phyloP scores from a whole-genome alignment of 805 yeast genomes.

The Wickerhamiella domercqiae region DNA sequence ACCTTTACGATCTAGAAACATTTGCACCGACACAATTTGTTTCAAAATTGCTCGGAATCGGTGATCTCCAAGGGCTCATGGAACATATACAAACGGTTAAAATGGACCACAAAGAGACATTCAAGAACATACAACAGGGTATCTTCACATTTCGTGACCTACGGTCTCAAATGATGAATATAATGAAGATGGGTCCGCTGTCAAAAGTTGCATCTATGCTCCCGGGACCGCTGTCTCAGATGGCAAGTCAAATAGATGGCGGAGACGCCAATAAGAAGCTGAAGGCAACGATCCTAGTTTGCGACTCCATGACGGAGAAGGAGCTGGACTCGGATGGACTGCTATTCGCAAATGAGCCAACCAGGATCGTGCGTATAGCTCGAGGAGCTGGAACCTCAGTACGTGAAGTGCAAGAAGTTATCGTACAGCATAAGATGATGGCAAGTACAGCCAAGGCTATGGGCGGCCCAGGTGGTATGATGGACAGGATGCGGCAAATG shows the following conservation, averaged over 20 bases:
- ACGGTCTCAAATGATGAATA: constrained; percentile 87
- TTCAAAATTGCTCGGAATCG: constrained; percentile 86
- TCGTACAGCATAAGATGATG: constrained; percentile 87
- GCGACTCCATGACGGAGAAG: constrained; percentile 91
- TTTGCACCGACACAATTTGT: constrained; percentile 82
- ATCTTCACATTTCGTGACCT: constrained; percentile 82
- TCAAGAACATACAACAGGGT: constrained; percentile 88
- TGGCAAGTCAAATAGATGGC: constrained; percentile 79
- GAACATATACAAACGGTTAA: constrained; percentile 85
- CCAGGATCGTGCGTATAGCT: constrained; percentile 78
- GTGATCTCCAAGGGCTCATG: constrained; percentile 84
- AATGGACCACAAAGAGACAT: constrained; percentile 68
- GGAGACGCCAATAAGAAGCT: constrained; percentile 76
- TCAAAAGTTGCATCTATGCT: constrained; percentile 90
- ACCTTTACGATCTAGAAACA: constrained; percentile 78
- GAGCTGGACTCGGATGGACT: constrained; percentile 86
- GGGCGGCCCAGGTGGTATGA: constrained; percentile 39
- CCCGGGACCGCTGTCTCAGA: constrained; percentile 75
- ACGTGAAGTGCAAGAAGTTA: constrained; percentile 81
- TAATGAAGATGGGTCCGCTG: constrained; percentile 92
- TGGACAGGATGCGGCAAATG: constrained; percentile 27
- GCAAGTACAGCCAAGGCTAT: constrained; percentile 74
- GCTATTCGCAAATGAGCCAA: constrained; percentile 63
- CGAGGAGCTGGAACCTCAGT: constrained; percentile 89
- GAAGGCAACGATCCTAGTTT: constrained; percentile 75